Evolutionary conservation across 257 asterid species (phyloP).

Genomic region (Perilla frutescens): DNA sequence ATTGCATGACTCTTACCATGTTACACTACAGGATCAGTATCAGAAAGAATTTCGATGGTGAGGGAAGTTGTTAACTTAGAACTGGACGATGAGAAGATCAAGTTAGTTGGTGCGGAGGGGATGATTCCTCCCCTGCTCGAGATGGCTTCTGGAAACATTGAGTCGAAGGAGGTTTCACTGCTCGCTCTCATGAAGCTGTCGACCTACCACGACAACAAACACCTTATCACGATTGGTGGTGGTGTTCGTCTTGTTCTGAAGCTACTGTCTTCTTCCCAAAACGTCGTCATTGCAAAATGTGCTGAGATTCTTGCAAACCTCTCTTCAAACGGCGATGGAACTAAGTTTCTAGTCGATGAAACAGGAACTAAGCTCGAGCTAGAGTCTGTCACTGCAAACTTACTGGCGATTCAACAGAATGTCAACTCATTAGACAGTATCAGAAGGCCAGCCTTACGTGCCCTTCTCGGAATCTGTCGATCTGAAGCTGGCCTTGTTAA

Average conservation of each 20-base stretch:
- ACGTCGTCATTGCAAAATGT: slow-evolving; percentile 45
- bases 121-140: slow-evolving; percentile 54
- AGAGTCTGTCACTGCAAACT: slow-evolving; percentile 44
- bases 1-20: background rate
- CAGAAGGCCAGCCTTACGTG: slow-evolving; percentile 54
- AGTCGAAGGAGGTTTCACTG: slow-evolving; percentile 52
- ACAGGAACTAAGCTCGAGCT: slow-evolving; percentile 45
- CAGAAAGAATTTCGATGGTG: slow-evolving; percentile 55
- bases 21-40: slow-evolving; percentile 47
- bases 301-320: slow-evolving; percentile 60
- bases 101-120: slow-evolving; percentile 55
- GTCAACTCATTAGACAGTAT: slow-evolving; percentile 45
- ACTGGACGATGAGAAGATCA: slow-evolving; percentile 49
- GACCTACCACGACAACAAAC: slow-evolving; percentile 46
- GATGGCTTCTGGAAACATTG: slow-evolving; percentile 57
- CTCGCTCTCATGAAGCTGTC: slow-evolving; percentile 56
- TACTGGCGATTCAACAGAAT: slow-evolving; percentile 57
- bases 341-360: slow-evolving; percentile 54
- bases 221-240: slow-evolving; percentile 49
- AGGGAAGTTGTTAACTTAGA: slow-evolving; percentile 50
- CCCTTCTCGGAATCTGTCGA: slow-evolving; percentile 59
- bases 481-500: slow-evolving; percentile 61
- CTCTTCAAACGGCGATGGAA: slow-evolving; percentile 55
- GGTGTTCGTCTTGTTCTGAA: slow-evolving; percentile 53
- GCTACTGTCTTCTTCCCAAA: slow-evolving; percentile 48